Base-by-base conservation (phyloP, 2,329 filamentous ascomycete species). In the Fusarium miscanthi region DNA sequence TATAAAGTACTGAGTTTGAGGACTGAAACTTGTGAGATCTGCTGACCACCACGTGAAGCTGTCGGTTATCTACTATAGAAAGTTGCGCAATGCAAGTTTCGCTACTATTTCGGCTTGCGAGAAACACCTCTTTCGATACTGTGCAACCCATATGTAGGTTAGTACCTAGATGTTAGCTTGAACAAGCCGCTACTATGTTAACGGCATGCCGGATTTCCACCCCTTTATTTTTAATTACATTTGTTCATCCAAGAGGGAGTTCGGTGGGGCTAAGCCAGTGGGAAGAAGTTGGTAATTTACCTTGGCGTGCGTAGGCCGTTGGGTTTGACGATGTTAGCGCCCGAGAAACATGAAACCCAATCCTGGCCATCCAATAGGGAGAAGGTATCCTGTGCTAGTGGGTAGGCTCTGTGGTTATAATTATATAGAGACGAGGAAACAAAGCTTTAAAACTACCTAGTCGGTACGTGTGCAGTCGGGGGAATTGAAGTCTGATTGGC, bases 281-380 rank as follows among this genome's bases (percentile, higher is more conserved):
- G 54, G 27, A 42, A 57, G 40, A 48, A 57, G 54, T 63, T 31
- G 48, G 57, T 40, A 51, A 66, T 66, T 59, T 64, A 63, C 57
- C 65, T 66, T 73, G 64, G 75, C 48, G 70, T 71, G 72, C 67
- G 72, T 52, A 63, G 59, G 53, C 72, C 72, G 68, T 74, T 63
- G 57, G 61, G 63, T 73, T 64, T 74, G 68, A 72, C 63, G 61
- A 73, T 69, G 67, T 77, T 77, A 77, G 76, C 59, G 66, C 66
- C 66, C 49, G 73, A 72, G 69, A 77, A 77, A 76, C 74, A 67
- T 78, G 76, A 77, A 77, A 77, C 76, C 49, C 71, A 16, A 54
- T 33, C 31, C 41, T 37, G 41, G 65, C 52, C 43, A 70, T 46
- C 61, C 59, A 65, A 72, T 62, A 40, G 46, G 30, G 23, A 58